A percentile compares a stretch with the other conserved stretches of the same genome.
phyloP scores from a whole-genome alignment of 2,329 filamentous ascomycete species.

The Aspergillus eucalypticola region DNA sequence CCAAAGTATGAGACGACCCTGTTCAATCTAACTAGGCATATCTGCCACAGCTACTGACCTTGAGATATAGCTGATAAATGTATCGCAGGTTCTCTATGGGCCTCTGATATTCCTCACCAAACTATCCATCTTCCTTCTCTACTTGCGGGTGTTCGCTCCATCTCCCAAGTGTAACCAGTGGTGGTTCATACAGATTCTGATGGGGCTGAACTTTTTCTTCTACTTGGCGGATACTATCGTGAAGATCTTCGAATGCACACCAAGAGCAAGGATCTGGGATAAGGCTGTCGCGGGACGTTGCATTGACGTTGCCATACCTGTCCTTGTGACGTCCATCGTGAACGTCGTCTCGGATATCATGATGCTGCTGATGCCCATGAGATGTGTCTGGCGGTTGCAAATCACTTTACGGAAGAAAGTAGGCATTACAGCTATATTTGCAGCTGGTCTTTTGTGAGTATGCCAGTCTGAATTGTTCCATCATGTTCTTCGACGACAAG shows the following conservation, averaged over 20 bases:
- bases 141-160: conserved; percentile 28
- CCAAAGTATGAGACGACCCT: conserved; percentile 15
- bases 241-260: conserved; percentile 30
- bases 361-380: conserved; percentile 27
- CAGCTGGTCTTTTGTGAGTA: conserved; percentile 24
- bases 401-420: conserved; percentile 22
- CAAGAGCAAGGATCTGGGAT: conserved; percentile 27
- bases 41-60: not conserved
- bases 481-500: not conserved
- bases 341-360: conserved; percentile 27
- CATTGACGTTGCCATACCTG: conserved; percentile 25
- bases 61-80: conserved; percentile 20
- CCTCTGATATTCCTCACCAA: conserved; percentile 33
- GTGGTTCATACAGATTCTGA: conserved; percentile 25
- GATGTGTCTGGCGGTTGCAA: conserved; percentile 25
- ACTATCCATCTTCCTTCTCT: conserved; percentile 31
- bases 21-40: too few relatives aligned
- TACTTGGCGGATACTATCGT: conserved; percentile 26
- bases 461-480: not conserved
- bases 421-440: conserved; percentile 25
- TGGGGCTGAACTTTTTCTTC: conserved; percentile 28
- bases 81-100: conserved; percentile 29
- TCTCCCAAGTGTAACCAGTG: conserved; percentile 19
- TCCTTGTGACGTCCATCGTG: conserved; percentile 23
- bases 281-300: conserved; percentile 21